These are phyloP conservation scores for Picea sitchensis DNA, from an alignment of 75 land plant genomes.

Conservation along the genomic window DNA sequence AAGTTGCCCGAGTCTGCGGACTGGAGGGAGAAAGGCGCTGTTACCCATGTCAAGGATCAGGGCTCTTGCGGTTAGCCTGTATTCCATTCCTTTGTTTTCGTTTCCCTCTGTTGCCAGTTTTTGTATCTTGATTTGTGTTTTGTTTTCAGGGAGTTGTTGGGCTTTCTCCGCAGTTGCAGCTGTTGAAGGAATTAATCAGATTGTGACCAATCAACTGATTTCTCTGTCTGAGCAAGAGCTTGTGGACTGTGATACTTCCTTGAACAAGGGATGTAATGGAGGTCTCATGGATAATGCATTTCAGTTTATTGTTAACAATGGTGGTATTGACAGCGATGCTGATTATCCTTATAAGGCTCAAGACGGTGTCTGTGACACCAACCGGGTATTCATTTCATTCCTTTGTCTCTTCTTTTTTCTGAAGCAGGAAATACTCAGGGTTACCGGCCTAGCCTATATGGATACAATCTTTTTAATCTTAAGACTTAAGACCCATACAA, in stretches of 20 bases:
- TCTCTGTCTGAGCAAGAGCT: slow-evolving; percentile 78
- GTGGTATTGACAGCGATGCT: slow-evolving; percentile 62
- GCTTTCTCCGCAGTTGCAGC: slow-evolving; percentile 70
- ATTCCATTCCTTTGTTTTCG: neutral
- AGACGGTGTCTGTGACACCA: slow-evolving; percentile 50
- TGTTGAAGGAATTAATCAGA: slow-evolving; percentile 70
- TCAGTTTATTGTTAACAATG: slow-evolving; percentile 50
- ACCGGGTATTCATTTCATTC: slow-evolving; percentile 30
- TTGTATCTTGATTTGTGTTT: neutral
- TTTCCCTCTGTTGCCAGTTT: neutral
- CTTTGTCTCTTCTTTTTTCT: neutral
- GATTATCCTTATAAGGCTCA: slow-evolving; percentile 65
- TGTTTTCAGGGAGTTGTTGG: slow-evolving; percentile 73
- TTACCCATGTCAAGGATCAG: slow-evolving; percentile 66
- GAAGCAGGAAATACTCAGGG: neutral
- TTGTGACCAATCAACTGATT: slow-evolving; percentile 42
- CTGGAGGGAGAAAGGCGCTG: slow-evolving; percentile 74
- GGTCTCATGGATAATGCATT: slow-evolving; percentile 74
- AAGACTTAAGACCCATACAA: neutral
- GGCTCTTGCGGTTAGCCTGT: slow-evolving; percentile 60
- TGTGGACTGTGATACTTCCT: slow-evolving; percentile 65
- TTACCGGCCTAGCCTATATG: neutral
- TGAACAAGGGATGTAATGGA: slow-evolving; percentile 67
- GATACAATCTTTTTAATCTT: neutral
- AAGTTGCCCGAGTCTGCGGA: slow-evolving; percentile 53